phyloP scores from a whole-genome alignment of 1,284 basidiomycete genomes.

The Sporisorium iseilematis-ciliati region DNA sequence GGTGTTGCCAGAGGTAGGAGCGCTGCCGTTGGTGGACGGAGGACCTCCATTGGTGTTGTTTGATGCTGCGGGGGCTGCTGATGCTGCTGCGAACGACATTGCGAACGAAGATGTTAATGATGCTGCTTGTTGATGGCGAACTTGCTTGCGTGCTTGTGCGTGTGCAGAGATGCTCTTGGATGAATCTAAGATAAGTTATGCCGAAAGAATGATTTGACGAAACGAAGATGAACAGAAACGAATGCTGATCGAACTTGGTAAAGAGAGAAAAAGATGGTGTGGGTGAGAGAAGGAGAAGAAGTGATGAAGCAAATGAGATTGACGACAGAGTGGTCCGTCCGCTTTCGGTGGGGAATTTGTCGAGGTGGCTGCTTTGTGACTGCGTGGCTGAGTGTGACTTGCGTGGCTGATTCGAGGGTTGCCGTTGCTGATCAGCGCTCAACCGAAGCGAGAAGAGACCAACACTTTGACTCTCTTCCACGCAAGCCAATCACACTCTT shows the following conservation, averaged over 20 bases:
- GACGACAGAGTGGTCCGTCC: constrained; percentile 23
- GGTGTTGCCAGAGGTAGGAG: neutral
- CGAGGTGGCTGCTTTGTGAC: too few species aligned
- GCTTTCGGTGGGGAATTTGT: neutral
- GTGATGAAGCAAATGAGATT: neutral
- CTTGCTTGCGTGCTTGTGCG: neutral
- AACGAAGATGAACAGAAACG: neutral
- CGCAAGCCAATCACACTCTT: constrained; percentile 5
- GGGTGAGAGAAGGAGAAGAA: constrained; percentile 2
- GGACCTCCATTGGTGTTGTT: constrained; percentile 22
- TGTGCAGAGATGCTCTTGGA: neutral
- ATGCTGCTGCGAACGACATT: constrained; percentile 52
- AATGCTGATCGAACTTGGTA: neutral
- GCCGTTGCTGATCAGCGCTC: too few species aligned
- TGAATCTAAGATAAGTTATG: neutral
- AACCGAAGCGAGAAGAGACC: constrained; percentile 9
- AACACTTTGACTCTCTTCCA: constrained; percentile 2
- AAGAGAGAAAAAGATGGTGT: neutral
- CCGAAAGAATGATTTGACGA: neutral
- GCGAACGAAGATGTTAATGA: neutral
- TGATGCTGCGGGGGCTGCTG: constrained; percentile 53
- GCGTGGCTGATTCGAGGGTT: too few species aligned
- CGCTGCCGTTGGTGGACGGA: constrained; percentile 5
- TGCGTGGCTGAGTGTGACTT: too few species aligned
- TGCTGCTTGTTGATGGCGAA: constrained; percentile 10